Evolutionary conservation across 1,139 yeast species (phyloP).

Genomic region (Suhomyces kunorum): DNA sequence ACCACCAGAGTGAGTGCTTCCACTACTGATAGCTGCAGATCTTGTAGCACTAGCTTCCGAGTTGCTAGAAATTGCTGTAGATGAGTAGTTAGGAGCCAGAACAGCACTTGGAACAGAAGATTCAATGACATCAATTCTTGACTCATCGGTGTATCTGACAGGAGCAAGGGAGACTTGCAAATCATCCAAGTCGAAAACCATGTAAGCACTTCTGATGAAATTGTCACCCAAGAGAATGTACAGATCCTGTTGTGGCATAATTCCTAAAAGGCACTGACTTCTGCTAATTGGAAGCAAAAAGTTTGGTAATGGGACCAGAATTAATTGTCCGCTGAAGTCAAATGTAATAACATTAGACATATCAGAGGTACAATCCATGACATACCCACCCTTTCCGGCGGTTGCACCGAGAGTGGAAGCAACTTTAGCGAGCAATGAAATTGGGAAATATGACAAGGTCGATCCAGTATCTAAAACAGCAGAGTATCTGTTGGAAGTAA

Average conservation of each 20-base stretch:
- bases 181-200: slow-evolving; percentile 74
- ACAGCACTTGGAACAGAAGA: slow-evolving; percentile 50
- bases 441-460: slow-evolving; percentile 40
- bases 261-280: slow-evolving; percentile 32
- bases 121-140: slow-evolving; percentile 45
- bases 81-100: slow-evolving; percentile 37
- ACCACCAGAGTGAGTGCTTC: not conserved
- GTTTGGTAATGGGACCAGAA: slow-evolving; percentile 48
- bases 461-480: slow-evolving; percentile 27
- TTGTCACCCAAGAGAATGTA: slow-evolving; percentile 63
- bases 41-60: slow-evolving; percentile 15
- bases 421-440: slow-evolving; percentile 26
- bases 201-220: slow-evolving; percentile 70
- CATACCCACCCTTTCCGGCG: slow-evolving; percentile 38
- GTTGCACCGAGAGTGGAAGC: slow-evolving; percentile 33
- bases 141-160: slow-evolving; percentile 42
- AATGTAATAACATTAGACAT: slow-evolving; percentile 31
- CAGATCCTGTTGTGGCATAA: slow-evolving; percentile 24
- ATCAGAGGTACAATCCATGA: slow-evolving; percentile 25
- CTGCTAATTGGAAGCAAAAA: slow-evolving; percentile 22
- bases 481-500: slow-evolving; percentile 15
- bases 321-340: slow-evolving; percentile 54
- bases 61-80: slow-evolving; percentile 21
- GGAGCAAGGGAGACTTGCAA: slow-evolving; percentile 68
- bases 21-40: slow-evolving; percentile 4